Evolutionary conservation across 371 early-diverging fungal species (phyloP).

Genomic region (Chytridiales sp.): DNA sequence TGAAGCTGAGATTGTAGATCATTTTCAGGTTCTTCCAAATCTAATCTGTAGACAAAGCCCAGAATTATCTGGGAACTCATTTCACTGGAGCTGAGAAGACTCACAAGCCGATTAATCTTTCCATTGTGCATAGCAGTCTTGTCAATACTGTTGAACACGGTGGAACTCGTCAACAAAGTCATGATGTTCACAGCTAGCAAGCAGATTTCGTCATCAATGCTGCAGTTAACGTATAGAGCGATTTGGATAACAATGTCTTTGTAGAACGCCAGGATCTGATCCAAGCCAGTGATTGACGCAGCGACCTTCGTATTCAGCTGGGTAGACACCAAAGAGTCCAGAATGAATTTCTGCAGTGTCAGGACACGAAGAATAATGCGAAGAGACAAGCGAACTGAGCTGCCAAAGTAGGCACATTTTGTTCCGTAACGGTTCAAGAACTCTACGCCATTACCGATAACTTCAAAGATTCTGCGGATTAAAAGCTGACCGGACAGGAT

Average conservation of each 20-base stretch:
- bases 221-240: conserved; percentile 60
- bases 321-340: conserved; percentile 50
- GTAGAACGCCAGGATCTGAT: conserved; percentile 72
- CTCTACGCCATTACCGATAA: conserved; percentile 63
- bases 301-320: conserved; percentile 1
- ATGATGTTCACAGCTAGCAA: conserved; percentile 73
- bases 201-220: conserved; percentile 63
- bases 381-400: conserved; percentile 47
- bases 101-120: conserved; percentile 65
- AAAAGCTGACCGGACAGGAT: conserved; percentile 77
- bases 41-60: conserved; percentile 76
- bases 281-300: conserved; percentile 66
- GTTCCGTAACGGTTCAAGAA: conserved; percentile 46
- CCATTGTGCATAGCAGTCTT: conserved; percentile 26
- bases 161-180: conserved; percentile 64
- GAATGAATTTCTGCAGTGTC: conserved; percentile 64
- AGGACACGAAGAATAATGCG: conserved; percentile 68
- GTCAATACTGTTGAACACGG: conserved; percentile 37
- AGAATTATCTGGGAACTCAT: conserved; percentile 67
- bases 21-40: conserved; percentile 55
- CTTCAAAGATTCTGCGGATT: conserved; percentile 62
- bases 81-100: conserved; percentile 60
- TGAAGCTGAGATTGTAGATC: conserved; percentile 8
- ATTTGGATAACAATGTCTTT: conserved; percentile 67
- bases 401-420: conserved; percentile 20